These are phyloP conservation scores for Aspergillus tubingensis DNA, from an alignment of 2,329 filamentous ascomycete species.

Conservation along the genomic window DNA sequence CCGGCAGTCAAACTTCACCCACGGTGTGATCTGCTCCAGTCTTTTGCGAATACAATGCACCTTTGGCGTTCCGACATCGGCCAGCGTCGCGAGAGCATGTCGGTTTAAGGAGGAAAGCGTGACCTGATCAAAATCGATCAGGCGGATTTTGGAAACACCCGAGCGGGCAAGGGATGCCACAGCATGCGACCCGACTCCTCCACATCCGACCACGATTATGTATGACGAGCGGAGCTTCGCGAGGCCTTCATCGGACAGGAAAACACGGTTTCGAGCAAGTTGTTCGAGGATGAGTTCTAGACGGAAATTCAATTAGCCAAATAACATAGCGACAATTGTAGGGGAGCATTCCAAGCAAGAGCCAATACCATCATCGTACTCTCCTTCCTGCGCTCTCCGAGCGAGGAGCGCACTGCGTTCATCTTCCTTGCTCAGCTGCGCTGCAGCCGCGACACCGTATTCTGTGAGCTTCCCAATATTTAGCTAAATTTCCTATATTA, in stretches of 20 bases:
- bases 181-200: conserved; percentile 92
- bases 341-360: not conserved
- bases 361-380: conserved; percentile 61
- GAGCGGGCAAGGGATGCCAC: conserved; percentile 82
- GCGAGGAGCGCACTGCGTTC: conserved; percentile 60
- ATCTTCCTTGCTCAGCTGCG: conserved; percentile 53
- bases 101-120: conserved; percentile 90
- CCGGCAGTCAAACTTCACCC: conserved; percentile 84
- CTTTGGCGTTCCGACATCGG: conserved; percentile 91
- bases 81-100: conserved; percentile 91
- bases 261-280: conserved; percentile 87
- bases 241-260: conserved; percentile 80
- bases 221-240: conserved; percentile 77
- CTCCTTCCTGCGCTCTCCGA: conserved; percentile 60
- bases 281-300: conserved; percentile 91
- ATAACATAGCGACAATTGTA: no score
- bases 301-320: conserved; percentile 9
- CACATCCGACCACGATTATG: conserved; percentile 87
- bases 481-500: conserved; percentile 27
- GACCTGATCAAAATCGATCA: conserved; percentile 98
- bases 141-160: conserved; percentile 80
- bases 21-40: conserved; percentile 83
- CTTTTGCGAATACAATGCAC: conserved; percentile 79
- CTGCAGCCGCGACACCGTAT: conserved; percentile 45
- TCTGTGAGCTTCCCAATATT: conserved; percentile 52